Evolutionary conservation across 225 moss, liverwort and hornwort species (phyloP).

Genomic region (Sphagnum tenellum): DNA sequence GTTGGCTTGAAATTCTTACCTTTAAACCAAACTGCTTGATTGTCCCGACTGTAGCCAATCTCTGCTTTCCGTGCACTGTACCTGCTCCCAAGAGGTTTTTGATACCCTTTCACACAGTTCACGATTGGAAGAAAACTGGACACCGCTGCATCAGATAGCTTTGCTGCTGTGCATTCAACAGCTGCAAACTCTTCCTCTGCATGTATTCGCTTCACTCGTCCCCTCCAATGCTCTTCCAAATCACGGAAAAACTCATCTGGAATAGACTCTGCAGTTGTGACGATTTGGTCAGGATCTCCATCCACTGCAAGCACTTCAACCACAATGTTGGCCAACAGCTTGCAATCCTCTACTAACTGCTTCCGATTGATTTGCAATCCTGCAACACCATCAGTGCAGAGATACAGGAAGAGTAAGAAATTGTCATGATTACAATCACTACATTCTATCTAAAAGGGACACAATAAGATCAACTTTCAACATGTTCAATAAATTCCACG

Average conservation of each 20-base stretch:
- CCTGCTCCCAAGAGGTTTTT: slow-evolving; percentile 50
- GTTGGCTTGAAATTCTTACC: slow-evolving; percentile 70
- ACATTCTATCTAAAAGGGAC: too few relatives aligned
- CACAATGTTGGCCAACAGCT: slow-evolving; percentile 54
- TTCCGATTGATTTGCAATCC: slow-evolving; percentile 64
- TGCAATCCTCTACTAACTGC: slow-evolving; percentile 71
- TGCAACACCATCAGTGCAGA: neutral
- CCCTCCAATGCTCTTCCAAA: slow-evolving; percentile 73
- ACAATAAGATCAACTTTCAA: too few relatives aligned
- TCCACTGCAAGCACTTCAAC: slow-evolving; percentile 61
- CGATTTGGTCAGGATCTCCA: slow-evolving; percentile 48
- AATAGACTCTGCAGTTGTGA: slow-evolving; percentile 46
- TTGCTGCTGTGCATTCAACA: slow-evolving; percentile 55
- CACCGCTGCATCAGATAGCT: slow-evolving; percentile 40
- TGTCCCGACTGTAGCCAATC: slow-evolving; percentile 48
- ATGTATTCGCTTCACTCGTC: slow-evolving; percentile 58
- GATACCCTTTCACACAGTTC: slow-evolving; percentile 42
- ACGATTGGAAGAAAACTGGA: slow-evolving; percentile 67
- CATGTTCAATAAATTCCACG: too few relatives aligned
- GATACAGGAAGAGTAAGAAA: too few relatives aligned
- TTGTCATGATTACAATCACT: too few relatives aligned
- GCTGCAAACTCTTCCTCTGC: slow-evolving; percentile 56
- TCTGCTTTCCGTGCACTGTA: slow-evolving; percentile 53
- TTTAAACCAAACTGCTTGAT: slow-evolving; percentile 70
- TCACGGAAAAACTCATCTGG: slow-evolving; percentile 89